Base-by-base conservation (phyloP, 495 filamentous ascomycete species). In the Penicillium pancosmium region DNA sequence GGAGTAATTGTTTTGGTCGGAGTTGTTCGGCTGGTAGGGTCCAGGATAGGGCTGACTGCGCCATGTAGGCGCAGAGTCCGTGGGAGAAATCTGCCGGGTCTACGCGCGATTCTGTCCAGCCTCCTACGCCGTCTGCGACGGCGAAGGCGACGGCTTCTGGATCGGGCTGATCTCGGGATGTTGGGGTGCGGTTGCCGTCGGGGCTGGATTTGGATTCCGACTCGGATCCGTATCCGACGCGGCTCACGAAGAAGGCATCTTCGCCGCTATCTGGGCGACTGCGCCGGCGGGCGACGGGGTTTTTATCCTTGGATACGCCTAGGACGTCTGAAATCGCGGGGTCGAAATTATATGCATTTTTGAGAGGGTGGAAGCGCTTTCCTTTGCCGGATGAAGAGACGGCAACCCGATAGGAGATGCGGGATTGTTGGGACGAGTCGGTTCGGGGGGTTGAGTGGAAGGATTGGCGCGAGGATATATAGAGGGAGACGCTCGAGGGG, bases 71-170 rank as follows among this genome's bases (percentile, higher is more conserved):
- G 77, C 94, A 97, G 36, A 99, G 80, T n/a, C 88, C 89, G 71
- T 98, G 95, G 1, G 93, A 92, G 72, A 99, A 97, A 70, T 97
- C 89, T 10, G 92, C 91, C 16, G 95, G 91, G 66, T 99, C 93
- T 46, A 98, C 86, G 25, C 91, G 91, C 40, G 86, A 90, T 61
- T 97, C 91, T 44, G 86, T 82, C 91, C 94, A 99, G 43, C 94
- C 94, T 21, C 94, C 94, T 3, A 99, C 94, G 9, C 94, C 94
- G 68, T 98, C 94, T 49, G 93, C 90, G 18, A 99, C 86, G 5
- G 91, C 94, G 61, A 98, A 86, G 1, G 93, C 92, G 31, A 80
- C 63, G 6, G 74, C 67, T 12, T 69, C 65, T n/a, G 66, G 35
- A 87, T 74, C 13, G 73, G 41, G 16, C 12, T 16, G n/a, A 10